Percentiles rank a stretch among this genome's conserved stretches.
phyloP scores from a whole-genome alignment of 2,329 filamentous ascomycete genomes.

The Botrytis deweyae region DNA sequence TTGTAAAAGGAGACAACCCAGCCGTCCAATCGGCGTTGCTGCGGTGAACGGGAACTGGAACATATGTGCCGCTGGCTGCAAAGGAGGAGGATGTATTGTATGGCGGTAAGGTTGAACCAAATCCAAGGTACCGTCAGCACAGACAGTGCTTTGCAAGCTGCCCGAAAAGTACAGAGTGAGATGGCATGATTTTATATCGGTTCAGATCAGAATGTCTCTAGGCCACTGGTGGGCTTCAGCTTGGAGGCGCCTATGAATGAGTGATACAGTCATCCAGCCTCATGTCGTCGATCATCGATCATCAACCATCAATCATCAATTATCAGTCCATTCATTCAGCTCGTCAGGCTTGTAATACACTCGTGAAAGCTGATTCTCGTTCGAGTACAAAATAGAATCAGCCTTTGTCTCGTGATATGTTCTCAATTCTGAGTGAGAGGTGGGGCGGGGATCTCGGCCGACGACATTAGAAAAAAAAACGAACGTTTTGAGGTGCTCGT shows the following conservation, averaged over 20 bases:
- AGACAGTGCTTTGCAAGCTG: not conserved
- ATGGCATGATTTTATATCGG: conserved; percentile 4
- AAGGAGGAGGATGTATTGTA: not conserved
- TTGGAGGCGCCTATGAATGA: not conserved
- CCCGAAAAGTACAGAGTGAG: not conserved
- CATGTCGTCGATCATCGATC: not conserved
- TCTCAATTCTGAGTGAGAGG: not conserved
- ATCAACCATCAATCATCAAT: not conserved
- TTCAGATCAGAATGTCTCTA: not conserved
- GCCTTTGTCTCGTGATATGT: not conserved
- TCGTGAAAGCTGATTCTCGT: not conserved
- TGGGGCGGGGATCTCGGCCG: not conserved
- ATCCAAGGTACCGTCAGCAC: conserved; percentile 7
- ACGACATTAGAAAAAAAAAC: not conserved
- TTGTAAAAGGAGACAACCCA: not conserved
- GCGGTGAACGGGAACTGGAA: not conserved
- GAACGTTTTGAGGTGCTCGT: not conserved
- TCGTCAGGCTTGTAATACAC: not conserved
- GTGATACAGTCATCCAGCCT: not conserved
- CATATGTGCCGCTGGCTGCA: not conserved
- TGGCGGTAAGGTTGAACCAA: conserved; percentile 11
- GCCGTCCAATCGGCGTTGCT: conserved; percentile 1
- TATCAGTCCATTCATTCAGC: not conserved
- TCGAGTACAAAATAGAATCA: not conserved
- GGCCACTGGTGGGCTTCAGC: not conserved